Percentiles rank a stretch among this genome's conserved stretches.
phyloP scores from a whole-genome alignment of 345 rosid genomes.

The Excoecaria agallocha region DNA sequence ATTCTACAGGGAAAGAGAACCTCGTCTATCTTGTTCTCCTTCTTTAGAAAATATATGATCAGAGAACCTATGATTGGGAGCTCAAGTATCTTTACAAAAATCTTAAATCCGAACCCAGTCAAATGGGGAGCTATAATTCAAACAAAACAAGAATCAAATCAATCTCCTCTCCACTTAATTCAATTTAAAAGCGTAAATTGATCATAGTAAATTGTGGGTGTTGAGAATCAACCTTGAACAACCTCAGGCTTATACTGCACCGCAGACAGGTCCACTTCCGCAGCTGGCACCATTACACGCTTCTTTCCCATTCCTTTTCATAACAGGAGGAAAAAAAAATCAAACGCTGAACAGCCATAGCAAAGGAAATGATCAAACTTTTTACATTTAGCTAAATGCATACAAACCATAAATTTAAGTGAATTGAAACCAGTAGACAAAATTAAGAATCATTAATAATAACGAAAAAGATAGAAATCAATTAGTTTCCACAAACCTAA shows the following conservation, averaged over 20 bases:
- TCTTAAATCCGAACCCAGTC: constrained; percentile 56
- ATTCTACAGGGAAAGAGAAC: too few relatives aligned
- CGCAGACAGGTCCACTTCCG: constrained; percentile 48
- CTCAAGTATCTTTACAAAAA: constrained; percentile 58
- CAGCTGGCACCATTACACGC: constrained; percentile 49
- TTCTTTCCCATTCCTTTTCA: constrained; percentile 48
- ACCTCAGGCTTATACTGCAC: constrained; percentile 50
- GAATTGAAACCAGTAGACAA: background rate
- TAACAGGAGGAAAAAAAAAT: background rate
- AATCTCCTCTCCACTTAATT: background rate
- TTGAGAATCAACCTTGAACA: constrained; percentile 44
- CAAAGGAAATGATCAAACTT: too few relatives aligned
- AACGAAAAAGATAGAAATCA: background rate
- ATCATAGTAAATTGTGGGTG: background rate
- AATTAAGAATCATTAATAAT: background rate
- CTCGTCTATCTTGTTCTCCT: too few relatives aligned
- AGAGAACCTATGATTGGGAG: constrained; percentile 59
- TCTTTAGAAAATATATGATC: too few relatives aligned
- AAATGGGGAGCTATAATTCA: constrained; percentile 65
- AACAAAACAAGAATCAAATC: background rate
- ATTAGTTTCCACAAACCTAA: background rate
- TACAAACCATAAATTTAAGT: too few relatives aligned
- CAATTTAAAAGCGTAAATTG: background rate
- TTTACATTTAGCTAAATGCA: too few relatives aligned
- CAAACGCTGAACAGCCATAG: background rate